Evolutionary conservation across 164 flowering plant genomes (phyloP), one percentile per base, ranked within the genome.

Genomic region (Sextonia rubra): DNA sequence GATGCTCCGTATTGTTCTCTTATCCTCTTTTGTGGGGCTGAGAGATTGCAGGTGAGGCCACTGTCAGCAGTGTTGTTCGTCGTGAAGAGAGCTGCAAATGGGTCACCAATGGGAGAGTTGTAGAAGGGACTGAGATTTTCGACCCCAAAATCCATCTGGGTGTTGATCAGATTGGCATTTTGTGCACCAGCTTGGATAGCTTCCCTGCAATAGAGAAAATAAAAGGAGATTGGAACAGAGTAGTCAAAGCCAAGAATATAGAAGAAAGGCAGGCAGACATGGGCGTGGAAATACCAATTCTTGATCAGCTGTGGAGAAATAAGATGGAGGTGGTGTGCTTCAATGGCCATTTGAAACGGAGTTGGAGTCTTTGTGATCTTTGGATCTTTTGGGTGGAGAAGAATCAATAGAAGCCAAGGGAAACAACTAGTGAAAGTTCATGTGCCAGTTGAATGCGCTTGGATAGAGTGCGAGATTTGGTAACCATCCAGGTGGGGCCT

Each of bases 341-440:
- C 87, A 69, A 87, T 88, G 14, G 91, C 91, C 93, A 89, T 87
- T 70, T 60, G 47, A 74, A 47, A 47, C 12, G 44, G 23, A 22
- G 3, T 60, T 2, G 62, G 44, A 20, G 20, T 52, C n/a, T 17
- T 12, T 52, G 20, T 52, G n/a, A 20, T 15, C 25, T 52, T 47
- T 22, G 66, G 27, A n/a, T 1, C 29, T n/a, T 23, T 62, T 48
- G 23, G 65, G 23, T 62, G 44, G 69, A 52, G 44, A 8, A 37
- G 44, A 6, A 32, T 32, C 9, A 32, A 9, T 26, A 27, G 23
- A 9, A 61, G 48, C n/a, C 55, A 71, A 64, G 64, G 66, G 69
- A 32, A 25, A 52, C n/a, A n/a, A n/a, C n/a, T n/a, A n/a, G n/a
- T n/a, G n/a, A n/a, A n/a, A n/a, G n/a, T n/a, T n/a, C n/a, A n/a